Conservation (phyloP, 768 basidiomycete species). For the Xerocomus brunneocitrinus region DNA sequence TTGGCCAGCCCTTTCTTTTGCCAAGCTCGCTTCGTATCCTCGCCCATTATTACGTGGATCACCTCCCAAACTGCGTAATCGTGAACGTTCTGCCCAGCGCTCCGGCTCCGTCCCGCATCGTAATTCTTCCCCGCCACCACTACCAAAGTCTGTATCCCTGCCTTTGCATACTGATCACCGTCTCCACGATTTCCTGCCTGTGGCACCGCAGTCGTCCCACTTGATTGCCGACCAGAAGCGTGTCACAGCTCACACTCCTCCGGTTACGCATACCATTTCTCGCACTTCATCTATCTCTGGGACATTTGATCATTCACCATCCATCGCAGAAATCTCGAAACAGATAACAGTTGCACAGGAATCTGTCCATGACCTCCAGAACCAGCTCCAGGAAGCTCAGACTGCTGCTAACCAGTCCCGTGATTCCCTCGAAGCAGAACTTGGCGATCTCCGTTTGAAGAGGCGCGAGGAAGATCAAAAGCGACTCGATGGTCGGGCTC, state of each 20-base stretch:
- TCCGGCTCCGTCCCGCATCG: constrained; percentile 39
- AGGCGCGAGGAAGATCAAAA: constrained; percentile 82
- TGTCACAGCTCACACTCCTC: constrained; percentile 26
- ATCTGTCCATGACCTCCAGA: constrained; percentile 62
- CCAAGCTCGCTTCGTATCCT: constrained; percentile 44
- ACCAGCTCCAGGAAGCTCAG: constrained; percentile 64
- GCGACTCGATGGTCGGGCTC: constrained; percentile 73
- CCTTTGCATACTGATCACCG: constrained; percentile 61
- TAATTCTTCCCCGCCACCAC: constrained; percentile 74
- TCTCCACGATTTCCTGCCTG: constrained; percentile 24
- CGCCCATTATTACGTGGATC: constrained; percentile 41
- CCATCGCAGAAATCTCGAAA: constrained; percentile 68
- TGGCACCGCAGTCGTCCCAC: constrained; percentile 21
- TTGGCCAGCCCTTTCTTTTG: constrained; percentile 45
- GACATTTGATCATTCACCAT: constrained; percentile 57
- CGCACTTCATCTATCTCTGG: constrained; percentile 20
- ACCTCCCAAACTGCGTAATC: constrained; percentile 55
- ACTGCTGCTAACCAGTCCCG: constrained; percentile 53
- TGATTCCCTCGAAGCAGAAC: constrained; percentile 61
- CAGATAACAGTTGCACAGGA: constrained; percentile 63
- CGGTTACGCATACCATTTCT: constrained; percentile 21
- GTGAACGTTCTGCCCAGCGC: constrained; percentile 49
- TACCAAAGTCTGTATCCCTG: constrained; percentile 76
- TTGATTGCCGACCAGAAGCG: constrained; percentile 24
- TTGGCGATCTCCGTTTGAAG: constrained; percentile 65